Conservation (phyloP, 352 stramenopile genomes). For the Phytophthora ohioensis region DNA sequence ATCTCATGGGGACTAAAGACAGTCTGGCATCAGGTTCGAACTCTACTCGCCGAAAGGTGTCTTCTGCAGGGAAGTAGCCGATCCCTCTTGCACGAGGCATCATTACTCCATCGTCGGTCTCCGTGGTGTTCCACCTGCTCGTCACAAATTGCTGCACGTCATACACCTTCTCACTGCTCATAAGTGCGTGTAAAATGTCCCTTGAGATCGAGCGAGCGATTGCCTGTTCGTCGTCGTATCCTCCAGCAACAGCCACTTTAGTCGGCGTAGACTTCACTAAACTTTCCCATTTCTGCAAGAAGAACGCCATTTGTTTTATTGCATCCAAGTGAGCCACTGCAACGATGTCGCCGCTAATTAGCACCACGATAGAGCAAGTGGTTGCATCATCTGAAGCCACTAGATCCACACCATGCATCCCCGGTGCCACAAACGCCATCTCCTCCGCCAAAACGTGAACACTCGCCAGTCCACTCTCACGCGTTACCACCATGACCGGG, state of each 20-base stretch:
- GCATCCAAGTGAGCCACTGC: conserved; percentile 33
- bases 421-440: conserved; percentile 34
- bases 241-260: conserved; percentile 29
- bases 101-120: conserved; percentile 13
- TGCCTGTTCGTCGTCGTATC: conserved; percentile 36
- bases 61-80: conserved; percentile 37
- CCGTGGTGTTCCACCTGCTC: conserved; percentile 29
- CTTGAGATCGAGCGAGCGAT: conserved; percentile 31
- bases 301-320: conserved; percentile 34
- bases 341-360: conserved; percentile 24
- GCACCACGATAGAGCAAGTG: conserved; percentile 40
- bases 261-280: conserved; percentile 8
- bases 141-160: conserved; percentile 32
- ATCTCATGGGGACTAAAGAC: conserved; percentile 26
- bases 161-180: conserved; percentile 20
- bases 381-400: conserved; percentile 43
- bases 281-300: conserved; percentile 37
- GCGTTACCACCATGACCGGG: conserved; percentile 30
- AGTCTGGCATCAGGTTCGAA: conserved; percentile 34
- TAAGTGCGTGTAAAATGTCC: conserved; percentile 29
- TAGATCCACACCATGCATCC: conserved; percentile 26
- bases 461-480: conserved; percentile 16
- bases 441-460: conserved; percentile 39
- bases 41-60: conserved; percentile 26
- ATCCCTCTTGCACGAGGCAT: conserved; percentile 34